These are phyloP conservation scores for Pythium insidiosum DNA, from an alignment of 352 stramenopile species.

Conservation along the genomic window DNA sequence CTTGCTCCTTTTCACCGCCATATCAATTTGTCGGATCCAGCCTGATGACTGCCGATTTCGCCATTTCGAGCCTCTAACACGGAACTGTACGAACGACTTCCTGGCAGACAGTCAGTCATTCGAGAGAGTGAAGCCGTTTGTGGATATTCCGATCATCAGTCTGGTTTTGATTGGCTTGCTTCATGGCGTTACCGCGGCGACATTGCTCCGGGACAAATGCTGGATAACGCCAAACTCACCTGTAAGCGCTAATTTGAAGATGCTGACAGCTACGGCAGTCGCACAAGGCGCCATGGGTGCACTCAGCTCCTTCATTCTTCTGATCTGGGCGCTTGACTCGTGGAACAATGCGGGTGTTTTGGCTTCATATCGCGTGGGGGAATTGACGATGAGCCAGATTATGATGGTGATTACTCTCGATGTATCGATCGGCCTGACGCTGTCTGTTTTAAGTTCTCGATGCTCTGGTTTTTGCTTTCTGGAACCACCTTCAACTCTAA, in stretches of 20 bases:
- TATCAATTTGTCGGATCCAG: constrained; percentile 87
- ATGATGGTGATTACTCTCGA: constrained; percentile 94
- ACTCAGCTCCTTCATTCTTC: constrained; percentile 74
- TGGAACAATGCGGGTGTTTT: constrained; percentile 71
- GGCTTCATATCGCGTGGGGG: constrained; percentile 37
- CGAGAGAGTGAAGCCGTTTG: constrained; percentile 59
- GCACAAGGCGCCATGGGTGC: constrained; percentile 71
- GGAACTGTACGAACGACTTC: constrained; percentile 44
- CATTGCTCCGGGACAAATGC: constrained; percentile 86
- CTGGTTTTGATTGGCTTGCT: constrained; percentile 93
- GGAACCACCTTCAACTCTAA: too few relatives aligned
- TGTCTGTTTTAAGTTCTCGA: too few relatives aligned
- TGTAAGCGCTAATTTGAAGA: constrained; percentile 63
- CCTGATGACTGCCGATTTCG: constrained; percentile 66
- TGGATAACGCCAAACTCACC: constrained; percentile 48
- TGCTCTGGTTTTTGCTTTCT: too few relatives aligned
- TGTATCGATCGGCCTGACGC: too few relatives aligned
- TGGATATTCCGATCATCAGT: constrained; percentile 90
- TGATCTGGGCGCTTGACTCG: constrained; percentile 80
- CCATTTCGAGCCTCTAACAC: constrained; percentile 50
- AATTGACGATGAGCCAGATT: constrained; percentile 85
- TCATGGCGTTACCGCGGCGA: constrained; percentile 93
- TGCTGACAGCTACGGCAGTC: constrained; percentile 48
- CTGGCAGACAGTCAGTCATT: constrained; percentile 20
- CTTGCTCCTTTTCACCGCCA: constrained; percentile 91